Evolutionary conservation across 129 eudicot species (phyloP).

Genomic region (Sambucus nigra): DNA sequence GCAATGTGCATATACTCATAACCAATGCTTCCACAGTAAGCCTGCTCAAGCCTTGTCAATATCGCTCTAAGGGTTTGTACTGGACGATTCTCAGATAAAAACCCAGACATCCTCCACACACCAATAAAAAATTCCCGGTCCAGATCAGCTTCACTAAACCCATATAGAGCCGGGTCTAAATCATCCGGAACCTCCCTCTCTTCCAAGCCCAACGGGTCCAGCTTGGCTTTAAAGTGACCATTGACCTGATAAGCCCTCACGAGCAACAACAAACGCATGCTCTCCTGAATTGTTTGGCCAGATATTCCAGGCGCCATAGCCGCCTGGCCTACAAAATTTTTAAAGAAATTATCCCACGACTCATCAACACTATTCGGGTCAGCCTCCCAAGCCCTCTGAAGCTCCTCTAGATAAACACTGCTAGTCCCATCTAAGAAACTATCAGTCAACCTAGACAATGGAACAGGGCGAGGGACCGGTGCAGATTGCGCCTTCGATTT

Average conservation of each 20-base stretch:
- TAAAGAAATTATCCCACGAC: conserved; percentile 97
- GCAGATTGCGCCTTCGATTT: conserved; percentile 69
- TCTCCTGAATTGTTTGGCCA: conserved; percentile 94
- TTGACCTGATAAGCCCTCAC: conserved; percentile 95
- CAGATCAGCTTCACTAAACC: conserved; percentile 82
- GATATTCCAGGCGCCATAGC: conserved; percentile 88
- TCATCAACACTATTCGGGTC: conserved; percentile 95
- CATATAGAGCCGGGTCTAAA: conserved; percentile 71
- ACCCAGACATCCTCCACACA: conserved; percentile 88
- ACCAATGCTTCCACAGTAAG: conserved; percentile 84
- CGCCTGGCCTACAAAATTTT: conserved; percentile 89
- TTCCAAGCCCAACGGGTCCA: conserved; percentile 80
- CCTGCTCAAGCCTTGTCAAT: conserved; percentile 88
- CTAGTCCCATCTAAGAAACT: conserved; percentile 96
- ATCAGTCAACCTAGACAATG: conserved; percentile 80
- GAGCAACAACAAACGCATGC: conserved; percentile 81
- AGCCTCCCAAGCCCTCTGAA: conserved; percentile 95
- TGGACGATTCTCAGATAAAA: conserved; percentile 93
- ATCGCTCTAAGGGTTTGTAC: conserved; percentile 86
- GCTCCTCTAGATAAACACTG: conserved; percentile 91
- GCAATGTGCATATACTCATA: conserved; percentile 97
- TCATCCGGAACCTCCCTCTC: conserved; percentile 64
- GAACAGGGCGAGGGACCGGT: conserved; percentile 92
- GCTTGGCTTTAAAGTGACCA: conserved; percentile 87
- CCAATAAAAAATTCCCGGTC: conserved; percentile 94